Base-by-base conservation (phyloP, 2,329 filamentous ascomycete species). In the Hirsutella minnesotensis region DNA sequence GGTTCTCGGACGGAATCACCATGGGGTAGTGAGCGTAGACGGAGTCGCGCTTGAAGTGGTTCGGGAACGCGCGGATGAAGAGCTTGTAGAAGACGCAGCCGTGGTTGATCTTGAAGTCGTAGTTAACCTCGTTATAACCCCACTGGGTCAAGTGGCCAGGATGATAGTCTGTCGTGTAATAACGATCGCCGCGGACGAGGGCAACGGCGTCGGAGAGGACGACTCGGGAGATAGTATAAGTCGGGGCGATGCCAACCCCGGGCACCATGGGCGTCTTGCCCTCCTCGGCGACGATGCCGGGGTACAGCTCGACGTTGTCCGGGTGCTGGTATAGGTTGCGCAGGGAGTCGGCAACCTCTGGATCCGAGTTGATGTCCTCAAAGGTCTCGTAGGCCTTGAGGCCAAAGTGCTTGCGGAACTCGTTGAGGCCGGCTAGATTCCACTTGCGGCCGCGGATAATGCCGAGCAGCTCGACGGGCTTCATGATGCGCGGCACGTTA, bases 51-150 rank as follows among this genome's bases (percentile, higher is more conserved):
- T 76, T 77, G 70, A 89, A 90, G 63, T 87, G 82, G 49, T 83
- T 73, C 1, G 86, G 87, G 68, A 94, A 87, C 0, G 85, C 83
- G 5, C 82, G 75, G 30, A 86, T 68, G 57, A 89, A 82, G 30
- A 94, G 72, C 67, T 92, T 94, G 69, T 89, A 88, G 62, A 90
- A 85, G 12, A 88, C 77, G 51, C 83, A 87, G 38, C 87, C 86
- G 56, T 92, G 81, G 61, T 92, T 84, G 49, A 90, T 63, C 45
- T 73, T 77, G 19, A 80, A 63, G 51, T 94, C 84, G 44, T 81
- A 86, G 18, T 83, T 72, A 3, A 76, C 82, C 56, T 87, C 82
- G 43, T 78, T 77, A 65, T 77, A 90, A 18, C 86, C 86, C 86
- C 86, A 94, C 62, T 86, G 88, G 1, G 86, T 94, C 38, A 94